phyloP scores from a whole-genome alignment of 805 yeast genomes.

The Pichia paraexigua region DNA sequence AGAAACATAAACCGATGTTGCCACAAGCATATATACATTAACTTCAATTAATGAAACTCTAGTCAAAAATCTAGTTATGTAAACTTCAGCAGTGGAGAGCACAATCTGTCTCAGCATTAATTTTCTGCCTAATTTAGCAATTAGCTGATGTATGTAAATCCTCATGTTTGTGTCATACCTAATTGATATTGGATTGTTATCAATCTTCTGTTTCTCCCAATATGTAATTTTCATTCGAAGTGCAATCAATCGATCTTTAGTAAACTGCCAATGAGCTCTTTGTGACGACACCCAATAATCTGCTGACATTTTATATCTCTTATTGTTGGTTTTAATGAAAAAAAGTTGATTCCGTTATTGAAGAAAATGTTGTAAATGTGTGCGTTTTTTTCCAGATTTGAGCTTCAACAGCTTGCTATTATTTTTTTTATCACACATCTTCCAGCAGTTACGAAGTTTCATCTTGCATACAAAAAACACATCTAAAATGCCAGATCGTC shows the following conservation, averaged over 20 bases:
- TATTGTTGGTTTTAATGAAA: no score
- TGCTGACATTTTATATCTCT: conserved; percentile 49
- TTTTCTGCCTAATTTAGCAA: conserved; percentile 71
- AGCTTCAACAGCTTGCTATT: neutral
- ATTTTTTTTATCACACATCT: neutral
- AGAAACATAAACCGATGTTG: conserved; percentile 82
- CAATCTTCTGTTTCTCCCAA: conserved; percentile 20
- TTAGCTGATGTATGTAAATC: conserved; percentile 69
- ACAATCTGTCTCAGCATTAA: conserved; percentile 76
- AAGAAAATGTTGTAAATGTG: neutral
- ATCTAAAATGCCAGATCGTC: conserved; percentile 63
- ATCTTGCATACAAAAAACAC: neutral
- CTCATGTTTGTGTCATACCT: conserved; percentile 56
- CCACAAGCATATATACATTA: conserved; percentile 69
- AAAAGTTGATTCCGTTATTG: no score
- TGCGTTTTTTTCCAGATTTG: neutral
- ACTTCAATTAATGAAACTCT: conserved; percentile 70
- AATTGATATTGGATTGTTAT: conserved; percentile 1
- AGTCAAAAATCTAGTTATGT: conserved; percentile 68
- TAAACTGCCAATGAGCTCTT: conserved; percentile 71
- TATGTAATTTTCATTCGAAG: neutral
- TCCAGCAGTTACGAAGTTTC: neutral
- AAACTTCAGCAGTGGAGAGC: conserved; percentile 82
- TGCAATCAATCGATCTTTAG: conserved; percentile 44
- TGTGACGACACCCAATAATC: conserved; percentile 87